phyloP scores from a whole-genome alignment of 352 stramenopile species.

The Globisporangium irregulare region DNA sequence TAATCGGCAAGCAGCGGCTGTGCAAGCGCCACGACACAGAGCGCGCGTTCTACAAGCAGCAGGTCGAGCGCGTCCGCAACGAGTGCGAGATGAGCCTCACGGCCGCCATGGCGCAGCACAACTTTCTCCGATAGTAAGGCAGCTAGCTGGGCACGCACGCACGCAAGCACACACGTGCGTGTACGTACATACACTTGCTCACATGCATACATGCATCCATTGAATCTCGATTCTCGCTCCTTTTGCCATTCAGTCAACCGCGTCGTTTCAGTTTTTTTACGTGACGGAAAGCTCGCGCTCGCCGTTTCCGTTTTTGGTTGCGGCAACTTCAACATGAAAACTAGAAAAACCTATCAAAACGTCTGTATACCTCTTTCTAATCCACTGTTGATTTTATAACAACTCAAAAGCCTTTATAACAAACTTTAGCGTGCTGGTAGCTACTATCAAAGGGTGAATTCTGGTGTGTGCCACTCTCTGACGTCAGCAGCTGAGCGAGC shows the following conservation, averaged over 20 bases:
- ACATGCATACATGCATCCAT: background rate
- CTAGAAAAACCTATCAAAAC: background rate
- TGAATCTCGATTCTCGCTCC: background rate
- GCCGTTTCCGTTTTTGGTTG: background rate
- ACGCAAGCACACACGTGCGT: background rate
- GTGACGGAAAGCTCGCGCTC: background rate
- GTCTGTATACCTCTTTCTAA: background rate
- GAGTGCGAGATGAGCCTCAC: constrained; percentile 72
- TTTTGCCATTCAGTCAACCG: background rate
- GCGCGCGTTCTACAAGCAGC: constrained; percentile 45
- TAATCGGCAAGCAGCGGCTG: constrained; percentile 42
- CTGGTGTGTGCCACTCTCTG: background rate
- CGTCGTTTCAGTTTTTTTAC: background rate
- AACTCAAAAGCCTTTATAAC: background rate
- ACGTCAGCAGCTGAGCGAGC: background rate
- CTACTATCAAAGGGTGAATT: background rate
- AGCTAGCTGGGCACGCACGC: background rate
- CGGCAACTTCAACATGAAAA: background rate
- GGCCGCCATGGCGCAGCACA: constrained; percentile 60
- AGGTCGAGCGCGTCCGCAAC: constrained; percentile 56
- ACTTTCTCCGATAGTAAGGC: constrained; percentile 52
- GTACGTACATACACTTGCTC: background rate
- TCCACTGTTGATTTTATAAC: background rate
- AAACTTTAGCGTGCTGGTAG: background rate
- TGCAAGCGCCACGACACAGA: constrained; percentile 51